Evolutionary conservation across 768 basidiomycete genomes (phyloP).

Genomic region (Dictyophora rubrovolvata): DNA sequence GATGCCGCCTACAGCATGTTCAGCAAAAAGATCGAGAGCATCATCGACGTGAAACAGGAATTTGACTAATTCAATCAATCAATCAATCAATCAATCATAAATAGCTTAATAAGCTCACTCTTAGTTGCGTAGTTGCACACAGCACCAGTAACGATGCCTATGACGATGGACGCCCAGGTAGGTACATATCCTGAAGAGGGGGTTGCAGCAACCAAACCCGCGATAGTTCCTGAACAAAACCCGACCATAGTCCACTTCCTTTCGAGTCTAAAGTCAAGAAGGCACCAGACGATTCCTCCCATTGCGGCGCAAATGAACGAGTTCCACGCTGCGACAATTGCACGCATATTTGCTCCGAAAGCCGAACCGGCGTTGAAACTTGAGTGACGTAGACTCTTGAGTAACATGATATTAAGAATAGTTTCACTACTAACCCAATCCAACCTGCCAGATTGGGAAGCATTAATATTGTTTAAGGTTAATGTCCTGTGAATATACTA

Average conservation of each 20-base stretch:
- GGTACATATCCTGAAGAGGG: conserved; percentile 78
- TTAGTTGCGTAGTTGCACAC: conserved; percentile 81
- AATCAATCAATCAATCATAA: conserved; percentile 4
- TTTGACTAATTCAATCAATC: conserved; percentile 40
- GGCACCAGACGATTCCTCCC: conserved; percentile 75
- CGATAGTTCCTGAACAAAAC: conserved; percentile 85
- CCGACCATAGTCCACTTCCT: conserved; percentile 84
- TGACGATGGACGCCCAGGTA: conserved; percentile 65
- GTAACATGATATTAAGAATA: background rate
- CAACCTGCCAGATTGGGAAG: background rate
- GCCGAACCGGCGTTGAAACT: conserved; percentile 91
- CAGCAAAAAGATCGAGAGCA: conserved; percentile 84
- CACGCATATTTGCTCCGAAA: conserved; percentile 80
- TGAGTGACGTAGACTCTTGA: background rate
- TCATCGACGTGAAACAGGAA: conserved; percentile 68
- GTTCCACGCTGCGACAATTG: conserved; percentile 79
- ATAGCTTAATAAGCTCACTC: conserved; percentile 30
- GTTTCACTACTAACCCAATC: conserved; percentile 16
- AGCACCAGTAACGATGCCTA: conserved; percentile 63
- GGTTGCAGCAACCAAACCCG: conserved; percentile 81
- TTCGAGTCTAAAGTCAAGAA: conserved; percentile 70
- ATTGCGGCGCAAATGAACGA: conserved; percentile 79
- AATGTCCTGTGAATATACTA: conserved; percentile 27
- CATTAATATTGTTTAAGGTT: background rate
- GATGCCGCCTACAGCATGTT: conserved; percentile 81